These are phyloP conservation scores for Cutaneotrichosporon sp. DNA, from an alignment of 1,284 basidiomycete species.

Conservation along the genomic window DNA sequence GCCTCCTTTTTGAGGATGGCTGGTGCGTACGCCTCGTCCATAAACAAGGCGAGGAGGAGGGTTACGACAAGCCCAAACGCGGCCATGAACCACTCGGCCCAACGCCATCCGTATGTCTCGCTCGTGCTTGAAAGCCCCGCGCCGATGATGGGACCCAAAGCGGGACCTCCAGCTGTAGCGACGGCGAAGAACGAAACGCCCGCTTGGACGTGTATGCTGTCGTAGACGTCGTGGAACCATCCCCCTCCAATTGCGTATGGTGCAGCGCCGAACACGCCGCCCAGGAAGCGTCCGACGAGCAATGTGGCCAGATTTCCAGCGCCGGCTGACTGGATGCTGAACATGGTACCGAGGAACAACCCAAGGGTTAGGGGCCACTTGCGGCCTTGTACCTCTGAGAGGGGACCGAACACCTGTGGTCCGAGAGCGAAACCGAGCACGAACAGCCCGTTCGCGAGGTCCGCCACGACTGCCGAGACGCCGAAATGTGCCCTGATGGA, in stretches of 20 bases:
- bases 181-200: constrained; percentile 23
- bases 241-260: constrained; percentile 30
- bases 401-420: constrained; percentile 60
- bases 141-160: constrained; percentile 25
- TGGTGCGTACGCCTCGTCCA: constrained; percentile 29
- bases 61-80: constrained; percentile 24
- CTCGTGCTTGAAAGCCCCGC: constrained; percentile 19
- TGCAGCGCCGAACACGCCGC: constrained; percentile 56
- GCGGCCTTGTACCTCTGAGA: constrained; percentile 60
- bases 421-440: constrained; percentile 55
- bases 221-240: constrained; percentile 28
- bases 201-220: constrained; percentile 18
- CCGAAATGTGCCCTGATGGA: constrained; percentile 15
- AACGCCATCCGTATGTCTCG: constrained; percentile 25
- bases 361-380: constrained; percentile 36
- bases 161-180: constrained; percentile 24
- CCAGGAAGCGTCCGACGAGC: constrained; percentile 63
- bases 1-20: constrained; percentile 26
- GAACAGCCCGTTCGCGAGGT: constrained; percentile 28
- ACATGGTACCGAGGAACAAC: constrained; percentile 37
- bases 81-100: constrained; percentile 31
- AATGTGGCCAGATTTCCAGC: constrained; percentile 66
- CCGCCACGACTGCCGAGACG: constrained; percentile 22
- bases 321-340: constrained; percentile 45
- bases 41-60: constrained; percentile 16